These are phyloP conservation scores for Hypsizygus marmoreus DNA, from an alignment of 768 basidiomycete genomes.

Conservation along the genomic window DNA sequence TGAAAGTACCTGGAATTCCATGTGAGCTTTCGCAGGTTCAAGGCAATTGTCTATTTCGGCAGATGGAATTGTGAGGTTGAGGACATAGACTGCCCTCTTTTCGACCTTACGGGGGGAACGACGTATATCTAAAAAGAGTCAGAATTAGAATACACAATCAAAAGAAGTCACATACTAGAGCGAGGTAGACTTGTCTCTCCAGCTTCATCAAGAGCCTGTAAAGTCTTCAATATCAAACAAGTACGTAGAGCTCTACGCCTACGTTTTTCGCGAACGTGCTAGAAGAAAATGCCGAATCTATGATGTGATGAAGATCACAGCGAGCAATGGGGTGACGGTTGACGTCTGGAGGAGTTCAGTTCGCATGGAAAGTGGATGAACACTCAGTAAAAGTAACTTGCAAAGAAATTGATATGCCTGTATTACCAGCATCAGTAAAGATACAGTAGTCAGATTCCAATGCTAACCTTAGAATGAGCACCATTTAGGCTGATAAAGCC, in stretches of 20 bases:
- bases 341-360: constrained; percentile 53
- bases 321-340: constrained; percentile 71
- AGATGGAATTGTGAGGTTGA: constrained; percentile 71
- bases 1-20: constrained; percentile 65
- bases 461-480: constrained; percentile 65
- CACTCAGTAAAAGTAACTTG: constrained; percentile 34
- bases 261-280: constrained; percentile 81
- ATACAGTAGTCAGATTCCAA: constrained; percentile 11
- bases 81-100: constrained; percentile 79
- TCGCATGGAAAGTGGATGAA: constrained; percentile 7
- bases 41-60: constrained; percentile 73
- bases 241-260: constrained; percentile 19
- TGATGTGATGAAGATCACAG: constrained; percentile 67
- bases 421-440: constrained; percentile 18
- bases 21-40: constrained; percentile 72
- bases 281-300: constrained; percentile 64
- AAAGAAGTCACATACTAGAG: constrained; percentile 34
- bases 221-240: not conserved
- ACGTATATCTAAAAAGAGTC: constrained; percentile 46
- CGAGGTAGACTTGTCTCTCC: constrained; percentile 51
- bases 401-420: constrained; percentile 89
- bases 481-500: constrained; percentile 89
- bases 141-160: constrained; percentile 10
- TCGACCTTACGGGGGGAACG: constrained; percentile 80
- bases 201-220: constrained; percentile 68